phyloP scores from a whole-genome alignment of 352 stramenopile species.

The Pythium myriotylum region DNA sequence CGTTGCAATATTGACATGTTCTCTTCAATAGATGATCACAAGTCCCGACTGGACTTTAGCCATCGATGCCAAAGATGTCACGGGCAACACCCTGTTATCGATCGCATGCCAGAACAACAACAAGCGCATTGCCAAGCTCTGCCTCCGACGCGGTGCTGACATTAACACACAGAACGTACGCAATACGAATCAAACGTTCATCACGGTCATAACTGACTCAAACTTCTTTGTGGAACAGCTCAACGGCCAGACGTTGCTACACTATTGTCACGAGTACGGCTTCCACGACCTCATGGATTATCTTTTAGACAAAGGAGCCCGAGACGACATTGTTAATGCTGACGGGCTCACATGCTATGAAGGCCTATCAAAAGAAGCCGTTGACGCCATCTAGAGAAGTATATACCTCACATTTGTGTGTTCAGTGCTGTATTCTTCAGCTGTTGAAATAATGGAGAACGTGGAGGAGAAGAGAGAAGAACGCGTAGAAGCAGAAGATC shows the following conservation, averaged over 20 bases:
- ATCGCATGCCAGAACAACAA: slow-evolving; percentile 96
- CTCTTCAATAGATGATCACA: slow-evolving; percentile 80
- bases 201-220: background rate
- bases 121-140: slow-evolving; percentile 95
- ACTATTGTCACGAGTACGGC: slow-evolving; percentile 94
- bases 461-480: slow-evolving; percentile 71
- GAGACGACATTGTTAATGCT: slow-evolving; percentile 90
- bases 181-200: background rate
- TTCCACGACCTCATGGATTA: slow-evolving; percentile 95
- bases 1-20: background rate
- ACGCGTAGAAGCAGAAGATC: slow-evolving; percentile 86
- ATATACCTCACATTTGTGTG: background rate
- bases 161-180: slow-evolving; percentile 93
- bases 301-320: slow-evolving; percentile 93
- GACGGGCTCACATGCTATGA: slow-evolving; percentile 96
- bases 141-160: slow-evolving; percentile 89
- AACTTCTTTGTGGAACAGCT: slow-evolving; percentile 35
- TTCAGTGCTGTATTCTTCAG: slow-evolving; percentile 28
- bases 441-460: slow-evolving; percentile 83
- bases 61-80: slow-evolving; percentile 92
- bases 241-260: slow-evolving; percentile 91
- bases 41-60: slow-evolving; percentile 89
- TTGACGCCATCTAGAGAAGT: slow-evolving; percentile 64
- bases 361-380: slow-evolving; percentile 85
- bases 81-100: slow-evolving; percentile 93